Evolutionary conservation across 2,329 filamentous ascomycete species (phyloP).

Genomic region (Emmonsiellopsis sp.): DNA sequence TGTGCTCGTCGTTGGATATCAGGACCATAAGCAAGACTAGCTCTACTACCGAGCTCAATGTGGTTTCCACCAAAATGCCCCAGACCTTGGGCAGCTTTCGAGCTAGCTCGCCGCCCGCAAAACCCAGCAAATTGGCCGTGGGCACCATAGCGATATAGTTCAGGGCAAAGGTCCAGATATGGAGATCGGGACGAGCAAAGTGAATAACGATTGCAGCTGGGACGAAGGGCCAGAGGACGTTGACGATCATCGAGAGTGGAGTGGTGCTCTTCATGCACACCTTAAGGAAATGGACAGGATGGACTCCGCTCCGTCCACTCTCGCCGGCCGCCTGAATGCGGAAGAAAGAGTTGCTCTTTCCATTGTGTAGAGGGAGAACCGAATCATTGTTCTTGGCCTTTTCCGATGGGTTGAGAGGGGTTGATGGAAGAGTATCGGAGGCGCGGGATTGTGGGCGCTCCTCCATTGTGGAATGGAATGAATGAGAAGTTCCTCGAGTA

Average conservation of each 20-base stretch:
- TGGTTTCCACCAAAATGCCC: constrained; percentile 41
- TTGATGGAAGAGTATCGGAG: background rate
- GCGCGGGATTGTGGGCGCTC: background rate
- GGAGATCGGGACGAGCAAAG: constrained; percentile 46
- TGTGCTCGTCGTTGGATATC: constrained; percentile 44
- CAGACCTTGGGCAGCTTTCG: constrained; percentile 67
- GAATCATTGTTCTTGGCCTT: background rate
- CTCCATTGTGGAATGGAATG: background rate
- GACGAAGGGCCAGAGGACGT: constrained; percentile 67
- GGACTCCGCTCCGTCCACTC: constrained; percentile 58
- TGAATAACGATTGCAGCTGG: constrained; percentile 61
- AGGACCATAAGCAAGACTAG: constrained; percentile 76
- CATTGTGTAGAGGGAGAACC: constrained; percentile 18
- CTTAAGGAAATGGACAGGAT: constrained; percentile 54
- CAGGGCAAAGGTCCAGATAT: constrained; percentile 59
- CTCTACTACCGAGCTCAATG: constrained; percentile 66
- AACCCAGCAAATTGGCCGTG: constrained; percentile 65
- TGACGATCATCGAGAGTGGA: constrained; percentile 54
- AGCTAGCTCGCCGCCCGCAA: constrained; percentile 62
- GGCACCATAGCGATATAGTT: constrained; percentile 72
- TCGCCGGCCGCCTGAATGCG: constrained; percentile 45
- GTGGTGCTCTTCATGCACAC: constrained; percentile 58
- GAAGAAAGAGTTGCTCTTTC: constrained; percentile 20
- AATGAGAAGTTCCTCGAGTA: background rate
- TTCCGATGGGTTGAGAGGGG: background rate